Conservation (phyloP, 495 filamentous ascomycete species). For the Neurospora terricola region DNA sequence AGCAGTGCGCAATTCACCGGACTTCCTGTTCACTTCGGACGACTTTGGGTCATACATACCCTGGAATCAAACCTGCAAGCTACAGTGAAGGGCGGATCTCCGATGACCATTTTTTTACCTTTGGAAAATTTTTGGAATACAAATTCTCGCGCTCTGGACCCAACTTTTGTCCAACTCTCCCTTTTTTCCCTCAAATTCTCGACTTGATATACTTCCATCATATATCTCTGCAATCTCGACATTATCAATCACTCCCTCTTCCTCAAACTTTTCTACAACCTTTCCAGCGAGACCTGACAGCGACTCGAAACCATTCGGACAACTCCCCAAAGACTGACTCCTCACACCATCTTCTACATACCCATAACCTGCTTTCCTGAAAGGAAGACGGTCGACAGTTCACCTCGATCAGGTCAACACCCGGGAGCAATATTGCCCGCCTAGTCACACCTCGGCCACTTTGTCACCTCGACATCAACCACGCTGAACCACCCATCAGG, state of each 20-base stretch:
- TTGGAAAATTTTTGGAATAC: not conserved
- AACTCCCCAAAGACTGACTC: too few species aligned
- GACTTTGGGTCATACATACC: not conserved
- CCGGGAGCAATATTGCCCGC: not conserved
- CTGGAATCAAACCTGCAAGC: not conserved
- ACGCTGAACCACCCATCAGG: not conserved
- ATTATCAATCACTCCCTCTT: not conserved
- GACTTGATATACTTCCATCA: not conserved
- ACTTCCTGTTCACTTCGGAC: not conserved
- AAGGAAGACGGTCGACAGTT: not conserved
- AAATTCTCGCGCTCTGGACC: not conserved
- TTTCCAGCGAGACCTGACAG: fast-evolving
- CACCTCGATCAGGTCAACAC: not conserved
- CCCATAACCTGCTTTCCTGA: too few species aligned
- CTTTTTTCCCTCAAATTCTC: too few species aligned
- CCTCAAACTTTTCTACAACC: not conserved
- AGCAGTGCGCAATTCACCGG: not conserved
- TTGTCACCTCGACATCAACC: not conserved
- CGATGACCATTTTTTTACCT: not conserved
- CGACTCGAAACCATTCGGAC: not conserved
- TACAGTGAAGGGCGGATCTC: not conserved
- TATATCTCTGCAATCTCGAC: not conserved
- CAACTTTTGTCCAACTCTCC: not conserved
- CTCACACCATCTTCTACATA: too few species aligned
- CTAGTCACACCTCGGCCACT: too few species aligned